These are phyloP conservation scores for Pichia terricola DNA, from an alignment of 1,139 yeast species.

Conservation along the genomic window DNA sequence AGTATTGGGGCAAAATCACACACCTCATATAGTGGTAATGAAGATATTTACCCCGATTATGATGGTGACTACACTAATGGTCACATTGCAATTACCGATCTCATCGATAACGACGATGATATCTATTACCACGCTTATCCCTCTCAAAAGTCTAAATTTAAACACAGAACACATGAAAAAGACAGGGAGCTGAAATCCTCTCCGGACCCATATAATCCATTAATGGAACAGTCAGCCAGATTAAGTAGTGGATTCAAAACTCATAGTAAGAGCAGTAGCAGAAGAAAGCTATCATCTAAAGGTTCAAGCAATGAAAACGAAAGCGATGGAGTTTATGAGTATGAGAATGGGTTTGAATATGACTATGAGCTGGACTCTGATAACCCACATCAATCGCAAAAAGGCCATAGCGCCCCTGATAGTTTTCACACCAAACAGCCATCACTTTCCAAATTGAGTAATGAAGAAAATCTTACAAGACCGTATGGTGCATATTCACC, in stretches of 20 bases:
- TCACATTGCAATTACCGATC: too few species aligned
- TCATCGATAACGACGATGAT: too few species aligned
- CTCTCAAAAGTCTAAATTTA: too few species aligned
- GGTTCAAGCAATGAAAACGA: constrained; percentile 2
- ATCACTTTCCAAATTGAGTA: neutral
- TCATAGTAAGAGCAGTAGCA: neutral
- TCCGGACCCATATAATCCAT: too few species aligned
- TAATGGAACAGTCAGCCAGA: too few species aligned
- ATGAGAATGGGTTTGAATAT: constrained; percentile 15
- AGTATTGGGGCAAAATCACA: neutral
- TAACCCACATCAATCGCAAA: too few species aligned
- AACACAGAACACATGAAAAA: too few species aligned
- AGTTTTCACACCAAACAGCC: neutral
- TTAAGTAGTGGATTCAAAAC: neutral
- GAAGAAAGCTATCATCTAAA: neutral
- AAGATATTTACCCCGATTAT: constrained; percentile 5
- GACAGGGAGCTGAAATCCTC: too few species aligned
- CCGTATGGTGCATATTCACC: neutral
- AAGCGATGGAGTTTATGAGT: constrained; percentile 12
- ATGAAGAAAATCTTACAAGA: neutral
- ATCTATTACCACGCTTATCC: too few species aligned
- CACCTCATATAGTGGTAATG: neutral
- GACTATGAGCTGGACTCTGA: constrained; percentile 11
- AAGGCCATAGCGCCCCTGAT: too few species aligned
- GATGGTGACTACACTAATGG: constrained; percentile 1